Percentiles rank a stretch among this genome's conserved stretches.
These are phyloP conservation scores for Puccinellia tenuiflora DNA, from an alignment of 176 grass and related monocot species.

Conservation along the genomic window DNA sequence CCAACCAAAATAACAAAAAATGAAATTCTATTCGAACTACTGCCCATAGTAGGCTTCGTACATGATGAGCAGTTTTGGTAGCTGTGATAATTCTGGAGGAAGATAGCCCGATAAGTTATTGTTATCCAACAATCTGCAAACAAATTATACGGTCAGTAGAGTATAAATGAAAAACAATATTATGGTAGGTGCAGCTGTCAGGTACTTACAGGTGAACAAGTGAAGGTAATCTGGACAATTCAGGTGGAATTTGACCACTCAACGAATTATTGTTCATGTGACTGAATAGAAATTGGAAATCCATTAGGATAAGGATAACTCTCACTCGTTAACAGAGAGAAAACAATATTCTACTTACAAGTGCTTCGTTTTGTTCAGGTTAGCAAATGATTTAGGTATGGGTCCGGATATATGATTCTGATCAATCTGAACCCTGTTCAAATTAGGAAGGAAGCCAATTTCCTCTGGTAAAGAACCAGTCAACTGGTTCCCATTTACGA, in stretches of 20 bases:
- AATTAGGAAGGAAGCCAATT: slow-evolving; percentile 74
- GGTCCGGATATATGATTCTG: slow-evolving; percentile 80
- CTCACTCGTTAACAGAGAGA: slow-evolving; percentile 14
- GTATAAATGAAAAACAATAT: slow-evolving; percentile 25
- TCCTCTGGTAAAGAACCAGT: slow-evolving; percentile 71
- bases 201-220: slow-evolving; percentile 91
- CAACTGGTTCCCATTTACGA: slow-evolving; percentile 78
- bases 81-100: slow-evolving; percentile 45
- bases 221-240: slow-evolving; percentile 71
- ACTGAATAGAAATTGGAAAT: slow-evolving; percentile 40
- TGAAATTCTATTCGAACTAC: slow-evolving; percentile 2
- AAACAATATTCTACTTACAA: slow-evolving; percentile 66
- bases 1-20: not conserved
- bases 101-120: slow-evolving; percentile 64
- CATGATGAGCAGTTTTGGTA: slow-evolving; percentile 61
- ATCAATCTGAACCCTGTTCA: slow-evolving; percentile 94
- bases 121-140: slow-evolving; percentile 76
- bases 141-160: slow-evolving; percentile 9
- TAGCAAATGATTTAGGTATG: slow-evolving; percentile 80
- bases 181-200: not conserved
- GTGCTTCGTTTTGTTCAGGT: slow-evolving; percentile 83
- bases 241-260: slow-evolving; percentile 88
- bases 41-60: slow-evolving; percentile 31
- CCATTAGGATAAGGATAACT: slow-evolving; percentile 18
- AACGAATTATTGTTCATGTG: slow-evolving; percentile 99